Conservation (phyloP, 495 filamentous ascomycete species). For the Umbilicaria muhlenbergii region DNA sequence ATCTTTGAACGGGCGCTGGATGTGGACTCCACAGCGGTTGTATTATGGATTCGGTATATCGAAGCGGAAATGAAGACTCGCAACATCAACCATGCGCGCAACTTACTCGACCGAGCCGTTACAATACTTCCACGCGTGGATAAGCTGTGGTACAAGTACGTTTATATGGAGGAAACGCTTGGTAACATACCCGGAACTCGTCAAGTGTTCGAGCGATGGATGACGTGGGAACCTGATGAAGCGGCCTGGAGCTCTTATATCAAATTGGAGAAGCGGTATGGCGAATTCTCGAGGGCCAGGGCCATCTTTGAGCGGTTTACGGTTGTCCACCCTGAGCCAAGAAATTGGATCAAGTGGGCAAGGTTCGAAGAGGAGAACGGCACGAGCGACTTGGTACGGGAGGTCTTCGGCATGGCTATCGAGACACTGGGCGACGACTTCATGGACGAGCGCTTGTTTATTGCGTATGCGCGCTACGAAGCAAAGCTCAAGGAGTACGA, state of each 20-base stretch:
- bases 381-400: constrained; percentile 75
- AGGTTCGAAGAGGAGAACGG: constrained; percentile 93
- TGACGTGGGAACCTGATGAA: constrained; percentile 96
- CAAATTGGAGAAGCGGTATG: constrained; percentile 89
- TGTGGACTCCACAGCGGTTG: constrained; percentile 71
- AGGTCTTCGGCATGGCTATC: constrained; percentile 81
- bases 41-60: constrained; percentile 76
- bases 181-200: constrained; percentile 84
- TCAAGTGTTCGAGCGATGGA: constrained; percentile 95
- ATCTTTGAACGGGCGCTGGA: constrained; percentile 95
- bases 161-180: constrained; percentile 96
- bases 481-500: constrained; percentile 90
- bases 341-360: constrained; percentile 98
- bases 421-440: constrained; percentile 89
- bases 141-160: constrained; percentile 96
- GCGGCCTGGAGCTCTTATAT: constrained; percentile 92
- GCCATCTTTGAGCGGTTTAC: constrained; percentile 84
- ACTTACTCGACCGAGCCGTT: constrained; percentile 86
- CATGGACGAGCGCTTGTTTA: constrained; percentile 90
- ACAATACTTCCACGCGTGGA: constrained; percentile 81
- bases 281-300: constrained; percentile 71
- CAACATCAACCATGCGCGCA: constrained; percentile 95
- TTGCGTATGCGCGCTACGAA: constrained; percentile 84
- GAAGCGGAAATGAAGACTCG: constrained; percentile 93
- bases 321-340: constrained; percentile 82